phyloP scores from a whole-genome alignment of 257 asterid species.

The Paraleonurus japonicus region DNA sequence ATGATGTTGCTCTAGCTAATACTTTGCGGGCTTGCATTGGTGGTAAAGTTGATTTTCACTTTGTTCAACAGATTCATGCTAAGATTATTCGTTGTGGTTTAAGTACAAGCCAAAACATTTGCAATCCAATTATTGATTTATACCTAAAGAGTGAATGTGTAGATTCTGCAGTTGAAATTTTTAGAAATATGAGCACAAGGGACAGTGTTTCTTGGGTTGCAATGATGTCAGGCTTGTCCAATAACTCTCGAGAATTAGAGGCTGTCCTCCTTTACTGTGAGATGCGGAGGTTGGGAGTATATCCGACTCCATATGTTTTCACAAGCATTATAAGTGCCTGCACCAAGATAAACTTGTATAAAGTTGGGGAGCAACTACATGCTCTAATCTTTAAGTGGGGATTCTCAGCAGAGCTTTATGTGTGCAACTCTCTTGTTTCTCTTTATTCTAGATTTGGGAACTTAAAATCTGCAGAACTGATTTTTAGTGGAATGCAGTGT shows the following conservation, averaged over 20 bases:
- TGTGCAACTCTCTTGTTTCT: constrained; percentile 74
- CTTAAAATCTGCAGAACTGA: constrained; percentile 49
- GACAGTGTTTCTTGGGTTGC: constrained; percentile 90
- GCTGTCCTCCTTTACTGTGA: constrained; percentile 58
- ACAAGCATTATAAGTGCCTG: constrained; percentile 77
- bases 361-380: constrained; percentile 75
- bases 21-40: constrained; percentile 48
- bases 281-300: constrained; percentile 68
- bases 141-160: constrained; percentile 61
- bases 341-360: constrained; percentile 52
- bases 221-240: constrained; percentile 76
- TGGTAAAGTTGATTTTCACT: constrained; percentile 32
- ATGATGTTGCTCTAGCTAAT: constrained; percentile 45
- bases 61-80: constrained; percentile 61
- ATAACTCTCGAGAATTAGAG: constrained; percentile 43
- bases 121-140: constrained; percentile 70
- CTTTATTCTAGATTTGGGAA: constrained; percentile 64
- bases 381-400: constrained; percentile 72
- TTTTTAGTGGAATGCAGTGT: constrained; percentile 56
- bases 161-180: constrained; percentile 55
- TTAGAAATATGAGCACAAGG: constrained; percentile 45
- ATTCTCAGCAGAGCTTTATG: constrained; percentile 60
- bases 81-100: constrained; percentile 55
- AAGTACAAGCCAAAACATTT: constrained; percentile 35
- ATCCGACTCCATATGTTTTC: constrained; percentile 83